phyloP scores from a whole-genome alignment of 495 filamentous ascomycete species.

The Aspergillus steynii region DNA sequence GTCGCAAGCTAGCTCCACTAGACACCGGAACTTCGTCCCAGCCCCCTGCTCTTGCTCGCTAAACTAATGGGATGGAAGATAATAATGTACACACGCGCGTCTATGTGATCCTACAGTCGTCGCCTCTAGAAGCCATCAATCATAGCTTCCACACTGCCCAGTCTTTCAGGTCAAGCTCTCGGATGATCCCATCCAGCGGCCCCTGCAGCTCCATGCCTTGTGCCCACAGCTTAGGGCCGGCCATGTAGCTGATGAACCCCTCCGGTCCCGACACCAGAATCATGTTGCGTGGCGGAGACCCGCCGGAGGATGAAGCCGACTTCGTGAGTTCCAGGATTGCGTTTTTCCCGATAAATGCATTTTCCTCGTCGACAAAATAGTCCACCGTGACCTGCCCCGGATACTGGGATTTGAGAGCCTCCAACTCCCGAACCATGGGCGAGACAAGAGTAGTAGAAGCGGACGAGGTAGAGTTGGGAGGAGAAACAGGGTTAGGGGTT shows the following conservation, averaged over 20 bases:
- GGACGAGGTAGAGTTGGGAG: not conserved
- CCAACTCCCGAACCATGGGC: conserved; percentile 62
- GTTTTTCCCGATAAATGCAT: conserved; percentile 56
- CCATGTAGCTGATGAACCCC: conserved; percentile 79
- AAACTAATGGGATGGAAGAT: not conserved
- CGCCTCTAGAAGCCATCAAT: conserved; percentile 46
- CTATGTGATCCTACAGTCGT: conserved; percentile 80
- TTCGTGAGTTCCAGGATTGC: conserved; percentile 42
- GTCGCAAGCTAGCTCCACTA: conserved; percentile 27
- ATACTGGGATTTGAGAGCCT: conserved; percentile 55
- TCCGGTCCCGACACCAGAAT: conserved; percentile 85
- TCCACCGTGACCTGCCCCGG: conserved; percentile 58
- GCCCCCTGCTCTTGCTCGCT: too few relatives aligned
- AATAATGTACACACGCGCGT: conserved; percentile 67
- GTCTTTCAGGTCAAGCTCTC: conserved; percentile 50
- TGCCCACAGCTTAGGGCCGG: conserved; percentile 73
- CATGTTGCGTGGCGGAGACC: conserved; percentile 49
- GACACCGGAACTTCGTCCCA: conserved; percentile 49
- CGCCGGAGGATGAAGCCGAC: conserved; percentile 21
- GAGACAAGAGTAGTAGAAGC: conserved; percentile 17
- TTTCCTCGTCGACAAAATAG: conserved; percentile 80
- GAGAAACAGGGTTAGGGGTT: not conserved
- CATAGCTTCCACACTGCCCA: conserved; percentile 67
- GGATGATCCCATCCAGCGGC: conserved; percentile 55
- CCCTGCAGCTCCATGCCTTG: conserved; percentile 74